Evolutionary conservation across 2,329 filamentous ascomycete species (phyloP).

Genomic region (Magnaporthiopsis rhizophila): DNA sequence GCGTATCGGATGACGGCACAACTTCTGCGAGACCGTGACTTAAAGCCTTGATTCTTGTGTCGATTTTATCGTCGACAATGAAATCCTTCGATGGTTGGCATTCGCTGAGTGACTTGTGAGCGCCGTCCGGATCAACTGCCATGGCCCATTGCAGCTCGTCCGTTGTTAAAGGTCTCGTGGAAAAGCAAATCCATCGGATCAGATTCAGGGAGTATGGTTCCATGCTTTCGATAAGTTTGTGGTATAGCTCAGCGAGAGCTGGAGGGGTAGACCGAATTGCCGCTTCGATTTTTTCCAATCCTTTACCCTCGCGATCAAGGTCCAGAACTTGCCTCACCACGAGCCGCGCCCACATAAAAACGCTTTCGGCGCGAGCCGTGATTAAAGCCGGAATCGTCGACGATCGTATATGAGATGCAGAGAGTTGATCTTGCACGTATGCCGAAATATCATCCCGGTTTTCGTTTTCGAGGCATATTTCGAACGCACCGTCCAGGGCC

Average conservation of each 20-base stretch:
- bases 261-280: slow-evolving; percentile 12
- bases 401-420: neutral
- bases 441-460: too few relatives aligned
- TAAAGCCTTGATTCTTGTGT: slow-evolving; percentile 15
- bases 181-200: slow-evolving; percentile 26
- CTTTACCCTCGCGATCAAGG: slow-evolving; percentile 11
- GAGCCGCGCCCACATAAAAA: slow-evolving; percentile 29
- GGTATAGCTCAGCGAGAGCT: too few relatives aligned
- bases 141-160: slow-evolving; percentile 25
- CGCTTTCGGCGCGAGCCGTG: slow-evolving; percentile 16
- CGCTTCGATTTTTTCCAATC: too few relatives aligned
- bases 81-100: slow-evolving; percentile 14
- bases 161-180: slow-evolving; percentile 16
- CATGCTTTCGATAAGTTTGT: too few relatives aligned
- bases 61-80: slow-evolving; percentile 12
- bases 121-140: slow-evolving; percentile 17
- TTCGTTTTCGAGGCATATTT: too few relatives aligned
- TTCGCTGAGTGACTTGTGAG: slow-evolving; percentile 14
- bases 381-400: too few relatives aligned
- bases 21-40: slow-evolving; percentile 23
- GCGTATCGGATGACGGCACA: neutral
- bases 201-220: slow-evolving; percentile 12
- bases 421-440: too few relatives aligned
- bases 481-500: too few relatives aligned
- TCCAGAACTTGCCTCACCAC: slow-evolving; percentile 16